A percentile compares a stretch with the other conserved stretches of the same genome.
Evolutionary conservation across 2,329 filamentous ascomycete genomes (phyloP).

Genomic region (Colletotrichum eremochloae): DNA sequence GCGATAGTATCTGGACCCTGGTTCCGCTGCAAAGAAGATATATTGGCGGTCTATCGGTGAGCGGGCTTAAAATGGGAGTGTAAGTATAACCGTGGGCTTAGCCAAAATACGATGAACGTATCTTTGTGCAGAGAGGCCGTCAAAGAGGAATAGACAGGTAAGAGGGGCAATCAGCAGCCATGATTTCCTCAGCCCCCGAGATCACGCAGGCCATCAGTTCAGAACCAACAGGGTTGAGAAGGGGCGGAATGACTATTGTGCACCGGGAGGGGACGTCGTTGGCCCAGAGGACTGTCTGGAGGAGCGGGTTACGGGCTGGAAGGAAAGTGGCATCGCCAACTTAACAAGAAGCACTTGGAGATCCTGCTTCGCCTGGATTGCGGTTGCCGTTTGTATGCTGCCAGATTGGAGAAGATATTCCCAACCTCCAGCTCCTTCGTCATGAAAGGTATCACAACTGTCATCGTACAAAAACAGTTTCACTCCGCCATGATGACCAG

Average conservation of each 20-base stretch:
- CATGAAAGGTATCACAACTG: not conserved
- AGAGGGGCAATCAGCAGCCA: not conserved
- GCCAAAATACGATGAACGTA: too few relatives aligned
- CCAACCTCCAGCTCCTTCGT: not conserved
- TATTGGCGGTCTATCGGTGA: not conserved
- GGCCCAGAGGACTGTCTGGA: not conserved
- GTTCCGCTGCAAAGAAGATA: constrained; percentile 2
- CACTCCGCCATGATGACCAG: not conserved
- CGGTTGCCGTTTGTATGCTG: too few relatives aligned
- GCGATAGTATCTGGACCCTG: constrained; percentile 12
- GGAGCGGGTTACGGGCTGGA: too few relatives aligned
- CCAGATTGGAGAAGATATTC: not conserved
- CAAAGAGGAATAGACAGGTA: not conserved
- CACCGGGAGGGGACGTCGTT: not conserved
- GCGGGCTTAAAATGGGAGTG: not conserved
- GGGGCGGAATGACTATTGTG: not conserved
- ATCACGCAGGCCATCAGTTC: not conserved
- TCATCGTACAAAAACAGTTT: not conserved
- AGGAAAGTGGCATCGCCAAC: not conserved
- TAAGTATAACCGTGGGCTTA: not conserved
- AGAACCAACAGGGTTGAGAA: not conserved
- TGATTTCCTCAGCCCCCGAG: not conserved
- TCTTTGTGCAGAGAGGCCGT: not conserved
- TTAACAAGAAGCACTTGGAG: not conserved
- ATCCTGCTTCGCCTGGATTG: not conserved